Conservation (phyloP, 345 rosid genomes). For the Camelina laxa region DNA sequence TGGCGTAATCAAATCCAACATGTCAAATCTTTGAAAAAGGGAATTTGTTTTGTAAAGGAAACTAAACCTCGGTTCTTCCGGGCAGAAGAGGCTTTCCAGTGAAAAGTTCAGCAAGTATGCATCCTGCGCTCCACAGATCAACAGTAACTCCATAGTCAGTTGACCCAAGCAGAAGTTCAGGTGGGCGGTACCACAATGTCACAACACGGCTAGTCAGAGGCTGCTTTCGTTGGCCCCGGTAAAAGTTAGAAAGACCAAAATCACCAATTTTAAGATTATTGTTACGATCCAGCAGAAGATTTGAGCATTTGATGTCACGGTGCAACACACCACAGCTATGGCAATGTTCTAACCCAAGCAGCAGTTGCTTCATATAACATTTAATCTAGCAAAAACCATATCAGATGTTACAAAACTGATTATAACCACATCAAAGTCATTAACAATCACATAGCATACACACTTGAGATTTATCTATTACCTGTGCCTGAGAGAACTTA, state of each 20-base stretch:
- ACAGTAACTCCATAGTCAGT: constrained; percentile 48
- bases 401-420: constrained; percentile 10
- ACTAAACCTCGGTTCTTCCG: constrained; percentile 45
- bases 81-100: constrained; percentile 48
- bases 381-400: constrained; percentile 51
- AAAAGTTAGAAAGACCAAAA: constrained; percentile 67
- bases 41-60: neutral
- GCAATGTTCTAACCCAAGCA: constrained; percentile 69
- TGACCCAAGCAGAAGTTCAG: constrained; percentile 48
- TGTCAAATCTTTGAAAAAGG: neutral
- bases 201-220: constrained; percentile 52
- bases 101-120: constrained; percentile 49
- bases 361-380: constrained; percentile 71
- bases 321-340: constrained; percentile 70
- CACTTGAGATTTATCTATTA: constrained; percentile 6
- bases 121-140: constrained; percentile 51
- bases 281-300: constrained; percentile 59
- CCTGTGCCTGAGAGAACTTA: constrained; percentile 71
- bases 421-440: neutral
- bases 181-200: constrained; percentile 51
- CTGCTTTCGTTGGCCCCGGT: constrained; percentile 44
- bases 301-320: constrained; percentile 74
- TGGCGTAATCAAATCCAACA: neutral
- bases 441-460: constrained; percentile 6
- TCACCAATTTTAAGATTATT: constrained; percentile 71